Evolutionary conservation across 2,329 filamentous ascomycete species (phyloP), one percentile per base, ranked within the genome.

Genomic region (Neoascochyta sp.): DNA sequence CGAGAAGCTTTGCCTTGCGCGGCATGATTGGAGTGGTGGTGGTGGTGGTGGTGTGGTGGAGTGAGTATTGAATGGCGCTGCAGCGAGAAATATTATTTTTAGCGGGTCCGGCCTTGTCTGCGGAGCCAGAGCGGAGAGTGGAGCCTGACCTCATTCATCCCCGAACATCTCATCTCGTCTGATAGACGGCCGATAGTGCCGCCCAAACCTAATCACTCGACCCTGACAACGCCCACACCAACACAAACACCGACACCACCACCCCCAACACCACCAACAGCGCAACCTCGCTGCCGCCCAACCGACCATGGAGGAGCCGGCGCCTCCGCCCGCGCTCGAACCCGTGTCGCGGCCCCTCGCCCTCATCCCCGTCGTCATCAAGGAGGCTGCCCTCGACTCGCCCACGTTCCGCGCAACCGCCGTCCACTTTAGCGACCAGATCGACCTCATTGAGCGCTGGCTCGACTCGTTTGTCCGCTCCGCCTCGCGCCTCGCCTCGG

Each of bases 331-430:
- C 22, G 47, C 48, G 18, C 45, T 68, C 16, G 53, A 57, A 46
- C 64, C 62, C 13, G 58, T 68, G n/a, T 55, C 50, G 19, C 59
- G 50, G 41, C 63, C 65, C 18, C 45, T 68, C 42, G 58, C 53
- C 38, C 48, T 69, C 32, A 67, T 69, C 34, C 87, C 92, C 24
- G 89, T 96, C 19, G 81, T 81, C 39, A 75, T 96, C 50, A 92
- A 90, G 67, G 92, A 98, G 75, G 92, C 92, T 28, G 85, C 88
- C 12, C 83, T 96, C 68, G 92, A 98, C 66, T 95, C 89, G 21
- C 92, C 92, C 15, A 93, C 89, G 19, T 96, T 96, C 63, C 86
- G 92, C 45, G 86, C 89, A 25, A 86, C 86, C 13, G 78, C 86
- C 22, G 69, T 83, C 25, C 87, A 95, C 67, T 95, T 95, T 58